A percentile compares a stretch with the other conserved stretches of the same genome.
phyloP scores from a whole-genome alignment of 805 yeast genomes.

The Metschnikowia proteae region DNA sequence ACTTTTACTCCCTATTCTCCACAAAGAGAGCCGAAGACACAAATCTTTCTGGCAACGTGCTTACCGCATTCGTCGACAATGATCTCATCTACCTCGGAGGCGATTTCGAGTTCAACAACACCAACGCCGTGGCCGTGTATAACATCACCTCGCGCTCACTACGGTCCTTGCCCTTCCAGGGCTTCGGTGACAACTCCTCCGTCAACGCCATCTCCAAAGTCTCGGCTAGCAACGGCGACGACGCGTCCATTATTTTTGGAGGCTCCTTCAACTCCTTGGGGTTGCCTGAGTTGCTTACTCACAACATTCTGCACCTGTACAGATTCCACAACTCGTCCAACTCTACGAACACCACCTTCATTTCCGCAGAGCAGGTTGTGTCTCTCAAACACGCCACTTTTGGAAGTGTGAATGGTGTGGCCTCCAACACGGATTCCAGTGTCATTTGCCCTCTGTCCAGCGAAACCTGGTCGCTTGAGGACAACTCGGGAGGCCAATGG shows the following conservation, averaged over 20 bases:
- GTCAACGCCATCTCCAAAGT: slow-evolving; percentile 61
- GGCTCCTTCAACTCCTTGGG: slow-evolving; percentile 71
- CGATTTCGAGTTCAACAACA: slow-evolving; percentile 49
- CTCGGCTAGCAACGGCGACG: slow-evolving; percentile 21
- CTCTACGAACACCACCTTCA: slow-evolving; percentile 34
- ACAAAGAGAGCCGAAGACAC: slow-evolving; percentile 15
- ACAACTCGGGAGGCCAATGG: slow-evolving; percentile 60
- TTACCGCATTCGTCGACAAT: slow-evolving; percentile 36
- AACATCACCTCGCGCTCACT: slow-evolving; percentile 43
- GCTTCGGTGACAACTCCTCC: slow-evolving; percentile 58
- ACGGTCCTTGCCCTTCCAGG: slow-evolving; percentile 60
- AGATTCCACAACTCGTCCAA: slow-evolving; percentile 27
- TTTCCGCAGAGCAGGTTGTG: slow-evolving; percentile 59
- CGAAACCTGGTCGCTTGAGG: slow-evolving; percentile 52
- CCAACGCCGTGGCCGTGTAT: slow-evolving; percentile 64
- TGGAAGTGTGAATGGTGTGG: slow-evolving; percentile 41
- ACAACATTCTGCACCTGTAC: slow-evolving; percentile 21
- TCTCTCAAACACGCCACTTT: slow-evolving; percentile 55
- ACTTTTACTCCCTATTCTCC: slow-evolving; percentile 22
- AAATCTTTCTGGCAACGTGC: slow-evolving; percentile 28
- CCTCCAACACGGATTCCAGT: slow-evolving; percentile 22
- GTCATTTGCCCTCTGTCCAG: slow-evolving; percentile 57
- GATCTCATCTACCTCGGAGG: slow-evolving; percentile 78
- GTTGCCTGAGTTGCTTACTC: slow-evolving; percentile 39
- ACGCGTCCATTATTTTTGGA: slow-evolving; percentile 65